Base-by-base conservation (phyloP, 352 stramenopile species). In the Phytophthora hibernalis region DNA sequence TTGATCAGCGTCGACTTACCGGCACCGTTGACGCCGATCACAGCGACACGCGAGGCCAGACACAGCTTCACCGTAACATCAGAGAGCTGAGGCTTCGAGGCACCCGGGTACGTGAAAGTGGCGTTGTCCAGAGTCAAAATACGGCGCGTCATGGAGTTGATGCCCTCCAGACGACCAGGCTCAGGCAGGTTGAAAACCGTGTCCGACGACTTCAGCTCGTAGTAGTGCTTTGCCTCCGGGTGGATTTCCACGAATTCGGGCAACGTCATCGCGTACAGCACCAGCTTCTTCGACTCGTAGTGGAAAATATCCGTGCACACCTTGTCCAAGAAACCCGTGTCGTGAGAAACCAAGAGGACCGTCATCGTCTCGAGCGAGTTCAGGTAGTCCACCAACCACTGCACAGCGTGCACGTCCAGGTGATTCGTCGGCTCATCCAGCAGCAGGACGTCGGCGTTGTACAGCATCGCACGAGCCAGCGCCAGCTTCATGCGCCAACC, bases 1-100 rank as follows among this genome's bases (percentile, higher is more conserved):
- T 99, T 99, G 77, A 99, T 99, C 70, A 99, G 96, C 53, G 97
- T 99, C 59, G 92, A 98, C 79, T 99, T 99, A 63, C 97, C 97
- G 35, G 96, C 97, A 60, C 97, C 97, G 70, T 99, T 99, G 44
- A 93, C 92, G 63, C 97, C 96, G 47, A 99, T 97, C 61, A 97
- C 98, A 20, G 96, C 97, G 31, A 99, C 92, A 78, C 97, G 96
- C 54, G 96, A 99, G 15, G 90, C 96, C 35, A 99, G 82, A 18
- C 93, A 98, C 26, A 99, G 86, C 75, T 98, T 97, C 10, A 99
- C 80, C 42, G 84, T 94, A 59, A 99, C 97, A 67, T 98, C 83
- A 37, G 83, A 86, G 21, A 99, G 77, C 61, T 96, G 97, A 18
- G 95, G 95, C 68, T 89, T 97, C 18, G 82, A 67, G 52, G 64